Conservation (phyloP, 805 yeast genomes). For the Yarrowia sp. region DNA sequence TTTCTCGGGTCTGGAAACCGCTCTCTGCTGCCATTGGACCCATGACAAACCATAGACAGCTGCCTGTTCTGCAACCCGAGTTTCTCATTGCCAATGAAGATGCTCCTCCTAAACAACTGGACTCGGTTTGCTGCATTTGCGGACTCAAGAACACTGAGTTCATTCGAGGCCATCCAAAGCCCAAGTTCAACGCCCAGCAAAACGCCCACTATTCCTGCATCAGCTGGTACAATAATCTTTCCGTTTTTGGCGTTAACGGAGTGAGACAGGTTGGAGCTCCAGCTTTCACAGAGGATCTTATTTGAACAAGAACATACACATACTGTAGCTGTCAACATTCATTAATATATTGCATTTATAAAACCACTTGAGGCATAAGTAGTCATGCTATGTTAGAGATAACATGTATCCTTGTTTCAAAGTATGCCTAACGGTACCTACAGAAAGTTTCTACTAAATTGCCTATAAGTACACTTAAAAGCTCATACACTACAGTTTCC, state of each 20-base stretch:
- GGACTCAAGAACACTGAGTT: constrained; percentile 44
- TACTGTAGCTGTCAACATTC: constrained; percentile 3
- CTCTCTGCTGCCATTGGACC: constrained; percentile 41
- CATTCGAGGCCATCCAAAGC: constrained; percentile 41
- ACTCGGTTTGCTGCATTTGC: constrained; percentile 42
- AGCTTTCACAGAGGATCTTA: neutral
- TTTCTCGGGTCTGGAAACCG: constrained; percentile 43
- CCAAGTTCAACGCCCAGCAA: constrained; percentile 40
- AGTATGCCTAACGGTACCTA: too few species aligned
- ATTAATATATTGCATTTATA: constrained; percentile 17
- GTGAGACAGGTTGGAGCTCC: neutral
- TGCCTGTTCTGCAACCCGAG: constrained; percentile 41
- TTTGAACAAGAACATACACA: neutral
- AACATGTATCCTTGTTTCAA: too few species aligned
- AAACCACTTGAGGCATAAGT: neutral
- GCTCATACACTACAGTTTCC: neutral
- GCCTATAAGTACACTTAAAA: too few species aligned
- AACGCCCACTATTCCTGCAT: constrained; percentile 44
- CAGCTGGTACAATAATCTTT: constrained; percentile 44
- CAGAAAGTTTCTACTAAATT: too few species aligned
- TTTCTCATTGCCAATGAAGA: constrained; percentile 27
- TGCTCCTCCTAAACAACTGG: constrained; percentile 1
- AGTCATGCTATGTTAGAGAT: too few species aligned
- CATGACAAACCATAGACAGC: constrained; percentile 33
- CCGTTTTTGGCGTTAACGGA: constrained; percentile 38